Percentiles rank a stretch among this genome's conserved stretches.
Conservation (phyloP, 169 alveolate genomes). For the Eimeria sp. region DNA sequence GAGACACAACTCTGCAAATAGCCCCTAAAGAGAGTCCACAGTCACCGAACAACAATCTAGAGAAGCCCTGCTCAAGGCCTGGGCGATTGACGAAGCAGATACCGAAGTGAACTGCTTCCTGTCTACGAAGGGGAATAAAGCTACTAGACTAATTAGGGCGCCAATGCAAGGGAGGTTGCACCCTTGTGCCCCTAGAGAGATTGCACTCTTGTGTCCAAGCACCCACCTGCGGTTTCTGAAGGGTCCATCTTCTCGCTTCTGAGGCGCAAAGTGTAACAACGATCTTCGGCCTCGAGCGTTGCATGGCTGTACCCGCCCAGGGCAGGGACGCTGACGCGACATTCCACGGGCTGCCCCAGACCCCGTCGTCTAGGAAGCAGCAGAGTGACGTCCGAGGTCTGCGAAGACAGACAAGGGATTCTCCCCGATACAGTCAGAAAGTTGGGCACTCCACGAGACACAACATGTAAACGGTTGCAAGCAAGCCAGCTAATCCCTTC, state of each 20-base stretch:
- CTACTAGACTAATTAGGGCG: no score
- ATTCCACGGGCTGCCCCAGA: conserved; percentile 79
- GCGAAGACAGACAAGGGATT: conserved; percentile 21
- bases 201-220: not conserved
- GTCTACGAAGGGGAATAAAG: no score
- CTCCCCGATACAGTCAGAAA: not conserved
- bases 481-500: not conserved
- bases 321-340: conserved; percentile 89
- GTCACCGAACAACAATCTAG: not conserved
- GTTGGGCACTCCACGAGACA: not conserved
- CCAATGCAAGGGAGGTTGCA: not conserved
- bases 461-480: not conserved
- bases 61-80: not conserved
- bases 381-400: conserved; percentile 58
- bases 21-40: conserved; percentile 84
- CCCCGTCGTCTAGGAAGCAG: conserved; percentile 53
- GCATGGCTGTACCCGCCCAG: conserved; percentile 91
- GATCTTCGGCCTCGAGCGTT: conserved; percentile 86
- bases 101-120: not conserved
- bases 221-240: conserved; percentile 86
- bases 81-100: not conserved
- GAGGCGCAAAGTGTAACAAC: conserved; percentile 89
- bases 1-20: conserved; percentile 90
- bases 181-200: not conserved
- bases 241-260: conserved; percentile 90